Percentiles rank a stretch among this genome's conserved stretches.
phyloP scores from a whole-genome alignment of 306 rosid species.

The Pterocarpus santalinus region DNA sequence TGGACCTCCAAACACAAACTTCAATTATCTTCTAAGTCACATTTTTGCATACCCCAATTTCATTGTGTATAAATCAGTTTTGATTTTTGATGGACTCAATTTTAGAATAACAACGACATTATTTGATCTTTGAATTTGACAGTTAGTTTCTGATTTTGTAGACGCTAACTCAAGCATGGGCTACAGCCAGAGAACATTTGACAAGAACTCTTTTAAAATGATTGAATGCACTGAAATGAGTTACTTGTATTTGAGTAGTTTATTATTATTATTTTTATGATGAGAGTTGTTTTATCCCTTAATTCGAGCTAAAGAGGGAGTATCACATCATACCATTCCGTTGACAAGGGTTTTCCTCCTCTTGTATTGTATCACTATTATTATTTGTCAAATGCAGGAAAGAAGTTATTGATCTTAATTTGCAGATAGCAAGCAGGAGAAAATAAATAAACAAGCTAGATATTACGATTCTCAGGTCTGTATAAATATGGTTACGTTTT shows the following conservation, averaged over 20 bases:
- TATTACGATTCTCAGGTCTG: too few species aligned
- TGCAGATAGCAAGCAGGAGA: too few species aligned
- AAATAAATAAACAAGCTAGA: too few species aligned
- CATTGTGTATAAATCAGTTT: not conserved
- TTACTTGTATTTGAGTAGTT: constrained; percentile 36
- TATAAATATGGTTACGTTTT: too few species aligned
- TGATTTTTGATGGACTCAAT: not conserved
- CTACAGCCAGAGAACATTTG: constrained; percentile 84
- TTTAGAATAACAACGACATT: not conserved
- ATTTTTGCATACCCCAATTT: constrained; percentile 4
- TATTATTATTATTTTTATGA: not conserved
- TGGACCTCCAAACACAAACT: not conserved
- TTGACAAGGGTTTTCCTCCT: too few species aligned
- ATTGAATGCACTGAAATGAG: constrained; percentile 37
- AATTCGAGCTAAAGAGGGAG: too few species aligned
- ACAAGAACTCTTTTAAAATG: constrained; percentile 72
- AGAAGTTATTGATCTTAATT: too few species aligned
- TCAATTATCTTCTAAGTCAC: not conserved
- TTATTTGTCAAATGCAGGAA: too few species aligned
- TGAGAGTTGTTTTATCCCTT: not conserved
- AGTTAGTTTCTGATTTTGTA: constrained; percentile 43
- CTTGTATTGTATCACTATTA: too few species aligned
- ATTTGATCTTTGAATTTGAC: not conserved
- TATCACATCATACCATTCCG: too few species aligned
- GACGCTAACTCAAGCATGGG: constrained; percentile 93